Base-by-base conservation (phyloP, 345 rosid species). In the Garcia nutans region DNA sequence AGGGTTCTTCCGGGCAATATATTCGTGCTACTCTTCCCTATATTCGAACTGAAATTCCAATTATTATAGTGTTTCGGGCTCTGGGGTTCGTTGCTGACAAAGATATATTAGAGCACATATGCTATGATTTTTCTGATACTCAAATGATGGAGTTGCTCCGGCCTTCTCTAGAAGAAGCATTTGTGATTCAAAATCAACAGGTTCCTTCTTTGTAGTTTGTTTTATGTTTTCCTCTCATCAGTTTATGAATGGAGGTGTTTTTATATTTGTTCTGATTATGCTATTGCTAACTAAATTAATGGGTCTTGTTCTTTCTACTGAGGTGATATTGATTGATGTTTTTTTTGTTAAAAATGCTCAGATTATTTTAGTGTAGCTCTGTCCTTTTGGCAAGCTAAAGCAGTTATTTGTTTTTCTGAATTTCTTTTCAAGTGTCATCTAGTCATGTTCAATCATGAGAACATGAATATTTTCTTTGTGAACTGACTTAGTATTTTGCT, bases 71-170 rank as follows among this genome's bases (percentile, higher is more conserved):
- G 67, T 96, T 96, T 78, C 93, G 99, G 61, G 99, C 99, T 41
- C 70, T 96, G 82, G 99, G 99, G 57, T 93, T 91, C 86, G 99
- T 96, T 80, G 96, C 99, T 45, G 98, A 96, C 76, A 96, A 92
- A 80, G 98, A 96, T 74, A 93, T 93, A 78, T 79, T 96, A 71
- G 98, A 96, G 82, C 99, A 92, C 78, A 93, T 96, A 62, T 96
- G 98, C 75, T 93, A 96, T 68, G 97, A 92, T 70, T 96, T 96
- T 70, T 75, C 90, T 26, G 96, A 92, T 79, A 93, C 97, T 69
- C 92, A 89, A 78, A 93, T 96, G 99, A 96, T 96, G 98, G 98
- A 96, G 82, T 80, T 96, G 84, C 98, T 96, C 80, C 91, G 96
- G 55, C 98, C 98, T 71, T 96, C 99, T 71, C 84, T 93, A 20